Conservation (phyloP, 2,329 filamentous ascomycete species). For the Thelonectria olida region DNA sequence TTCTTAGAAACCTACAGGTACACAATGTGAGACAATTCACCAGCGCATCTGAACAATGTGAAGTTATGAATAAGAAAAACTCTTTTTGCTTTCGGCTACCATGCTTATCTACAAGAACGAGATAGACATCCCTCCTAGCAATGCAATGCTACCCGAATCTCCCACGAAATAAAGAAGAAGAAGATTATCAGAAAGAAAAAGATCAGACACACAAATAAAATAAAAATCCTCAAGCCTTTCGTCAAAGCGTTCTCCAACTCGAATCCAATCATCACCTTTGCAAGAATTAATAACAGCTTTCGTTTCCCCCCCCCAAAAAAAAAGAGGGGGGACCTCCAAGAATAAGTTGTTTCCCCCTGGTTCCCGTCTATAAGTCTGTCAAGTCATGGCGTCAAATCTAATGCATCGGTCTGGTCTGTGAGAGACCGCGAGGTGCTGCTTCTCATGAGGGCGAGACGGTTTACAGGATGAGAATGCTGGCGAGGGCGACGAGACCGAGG, state of each 20-base stretch:
- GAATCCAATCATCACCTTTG: too few relatives aligned
- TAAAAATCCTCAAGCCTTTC: not conserved
- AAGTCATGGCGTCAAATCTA: not conserved
- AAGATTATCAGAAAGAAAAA: not conserved
- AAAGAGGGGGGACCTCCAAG: too few relatives aligned
- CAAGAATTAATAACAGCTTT: too few relatives aligned
- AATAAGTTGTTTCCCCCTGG: too few relatives aligned
- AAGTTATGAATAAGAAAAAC: constrained; percentile 24
- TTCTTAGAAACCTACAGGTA: too few relatives aligned
- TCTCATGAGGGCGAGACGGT: not conserved
- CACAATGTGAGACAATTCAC: constrained; percentile 13
- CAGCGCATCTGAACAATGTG: constrained; percentile 6
- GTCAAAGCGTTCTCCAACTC: not conserved
- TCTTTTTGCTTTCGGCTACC: constrained; percentile 32
- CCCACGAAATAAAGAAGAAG: constrained; percentile 15
- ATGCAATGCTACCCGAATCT: constrained; percentile 30
- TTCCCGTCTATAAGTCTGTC: too few relatives aligned
- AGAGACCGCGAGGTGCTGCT: too few relatives aligned
- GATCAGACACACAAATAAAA: not conserved
- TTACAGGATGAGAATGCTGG: constrained; percentile 45
- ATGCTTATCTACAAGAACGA: constrained; percentile 37
- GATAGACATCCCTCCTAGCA: constrained; percentile 31
- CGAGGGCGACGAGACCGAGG: constrained; percentile 34
- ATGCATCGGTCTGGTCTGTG: constrained; percentile 1
- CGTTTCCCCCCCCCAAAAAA: too few relatives aligned